Evolutionary conservation across 1,139 yeast genomes (phyloP), one percentile per base, ranked within the genome.

Genomic region (Torulaspora globosa): DNA sequence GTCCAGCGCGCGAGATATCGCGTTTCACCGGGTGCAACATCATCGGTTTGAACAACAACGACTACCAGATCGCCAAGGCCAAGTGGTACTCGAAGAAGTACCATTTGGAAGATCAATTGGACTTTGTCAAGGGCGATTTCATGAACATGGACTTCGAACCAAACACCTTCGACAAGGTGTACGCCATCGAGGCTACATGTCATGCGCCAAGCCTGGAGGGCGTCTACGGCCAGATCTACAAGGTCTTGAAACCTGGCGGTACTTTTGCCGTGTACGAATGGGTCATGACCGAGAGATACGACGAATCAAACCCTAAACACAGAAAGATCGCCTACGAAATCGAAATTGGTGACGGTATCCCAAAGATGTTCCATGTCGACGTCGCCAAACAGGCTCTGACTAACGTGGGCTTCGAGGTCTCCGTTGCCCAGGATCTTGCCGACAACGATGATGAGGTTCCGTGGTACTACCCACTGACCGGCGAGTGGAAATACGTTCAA

Each of bases 121-220:
- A 80, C 24, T 90, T 86, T 60, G 96, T 89, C 61, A 92, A 92
- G 74, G 98, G 98, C 59, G 98, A 92, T 70, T 92, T 92, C 75
- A 94, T 92, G 98, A 95, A 90, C 70, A 88, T 92, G 97, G 97
- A 92, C 62, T 90, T 94, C 62, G 88, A 82, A 68, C 84, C 85
- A 55, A 84, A 81, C 63, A 69, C 90, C 30, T 92, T 94, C 65
- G 98, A 92, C 69, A 96, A 96, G 40, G 98, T 92, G 37, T 92
- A 92, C 64, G 97, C 98, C 51, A 92, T 92, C 65, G 98, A 92
- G 74, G 98, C 98, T 48, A 92, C 98, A 36, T 96, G 89, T 50
- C 98, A 92, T 66, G 98, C 98, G 23, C 98, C 98, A 51, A 86
- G 82, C 40, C 79, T 94, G 63, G 96, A 89, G 70, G 97, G 97